Evolutionary conservation across 2,329 filamentous ascomycete species (phyloP).

Genomic region (Penicillium polonicum): DNA sequence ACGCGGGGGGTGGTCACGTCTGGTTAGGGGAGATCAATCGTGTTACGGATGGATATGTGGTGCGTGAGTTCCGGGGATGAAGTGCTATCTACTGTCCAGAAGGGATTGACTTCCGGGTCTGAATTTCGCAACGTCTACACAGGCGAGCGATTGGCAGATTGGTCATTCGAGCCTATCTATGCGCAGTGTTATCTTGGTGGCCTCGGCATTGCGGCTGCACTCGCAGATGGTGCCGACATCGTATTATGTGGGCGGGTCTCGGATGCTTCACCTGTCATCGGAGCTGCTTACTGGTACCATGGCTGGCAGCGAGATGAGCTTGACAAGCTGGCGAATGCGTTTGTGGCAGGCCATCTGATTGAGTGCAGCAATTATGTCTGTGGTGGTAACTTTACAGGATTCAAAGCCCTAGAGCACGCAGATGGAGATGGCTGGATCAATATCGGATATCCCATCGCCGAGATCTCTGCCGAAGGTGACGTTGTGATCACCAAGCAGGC

Average conservation of each 20-base stretch:
- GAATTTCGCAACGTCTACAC: slow-evolving; percentile 45
- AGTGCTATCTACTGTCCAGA: slow-evolving; percentile 37
- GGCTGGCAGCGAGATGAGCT: slow-evolving; percentile 41
- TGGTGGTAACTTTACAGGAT: slow-evolving; percentile 47
- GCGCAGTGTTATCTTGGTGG: slow-evolving; percentile 42
- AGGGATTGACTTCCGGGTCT: slow-evolving; percentile 30
- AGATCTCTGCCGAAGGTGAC: slow-evolving; percentile 43
- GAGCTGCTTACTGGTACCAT: slow-evolving; percentile 46
- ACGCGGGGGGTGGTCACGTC: no score
- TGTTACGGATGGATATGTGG: no score
- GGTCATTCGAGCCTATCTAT: slow-evolving; percentile 37
- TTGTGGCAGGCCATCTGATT: slow-evolving; percentile 41
- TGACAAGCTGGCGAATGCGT: slow-evolving; percentile 42
- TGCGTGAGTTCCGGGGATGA: slow-evolving; percentile 52
- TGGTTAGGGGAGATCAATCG: no score
- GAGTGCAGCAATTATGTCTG: slow-evolving; percentile 46
- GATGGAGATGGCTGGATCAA: slow-evolving; percentile 43
- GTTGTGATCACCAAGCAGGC: slow-evolving; percentile 48
- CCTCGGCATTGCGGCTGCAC: slow-evolving; percentile 41
- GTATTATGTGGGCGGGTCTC: slow-evolving; percentile 47
- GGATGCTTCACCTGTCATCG: slow-evolving; percentile 47
- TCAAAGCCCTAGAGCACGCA: slow-evolving; percentile 35
- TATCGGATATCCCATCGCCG: slow-evolving; percentile 49
- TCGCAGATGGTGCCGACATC: slow-evolving; percentile 45
- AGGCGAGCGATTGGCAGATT: slow-evolving; percentile 31